Evolutionary conservation across 495 filamentous ascomycete species (phyloP).

Genomic region (Penicillium canescens): DNA sequence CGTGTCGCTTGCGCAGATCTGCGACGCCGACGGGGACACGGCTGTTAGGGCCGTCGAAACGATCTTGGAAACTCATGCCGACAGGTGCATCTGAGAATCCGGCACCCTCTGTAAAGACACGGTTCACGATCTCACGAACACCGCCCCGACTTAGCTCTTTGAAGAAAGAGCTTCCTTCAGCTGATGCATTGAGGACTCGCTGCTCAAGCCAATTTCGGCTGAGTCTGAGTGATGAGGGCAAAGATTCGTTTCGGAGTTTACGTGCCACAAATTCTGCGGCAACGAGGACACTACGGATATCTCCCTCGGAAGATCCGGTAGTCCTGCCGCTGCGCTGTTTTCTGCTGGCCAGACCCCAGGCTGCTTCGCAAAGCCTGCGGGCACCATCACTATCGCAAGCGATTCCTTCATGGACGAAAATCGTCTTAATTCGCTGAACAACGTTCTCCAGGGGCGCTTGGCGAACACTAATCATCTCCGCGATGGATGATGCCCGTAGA

Average conservation of each 20-base stretch:
- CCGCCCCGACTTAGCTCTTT: slow-evolving; percentile 78
- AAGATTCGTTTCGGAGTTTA: slow-evolving; percentile 61
- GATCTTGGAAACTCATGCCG: slow-evolving; percentile 32
- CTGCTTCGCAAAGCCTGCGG: slow-evolving; percentile 84
- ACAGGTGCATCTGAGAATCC: slow-evolving; percentile 68
- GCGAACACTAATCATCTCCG: slow-evolving; percentile 90
- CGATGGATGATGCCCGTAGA: slow-evolving; percentile 74
- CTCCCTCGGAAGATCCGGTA: slow-evolving; percentile 73
- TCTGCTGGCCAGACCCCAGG: slow-evolving; percentile 79
- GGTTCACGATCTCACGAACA: slow-evolving; percentile 77
- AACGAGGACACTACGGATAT: slow-evolving; percentile 90
- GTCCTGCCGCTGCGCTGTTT: slow-evolving; percentile 53
- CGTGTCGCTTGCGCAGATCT: slow-evolving; percentile 72
- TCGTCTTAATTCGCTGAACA: slow-evolving; percentile 73
- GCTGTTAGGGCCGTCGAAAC: slow-evolving; percentile 26
- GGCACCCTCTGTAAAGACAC: slow-evolving; percentile 83
- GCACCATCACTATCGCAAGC: slow-evolving; percentile 83
- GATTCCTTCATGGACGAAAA: slow-evolving; percentile 86
- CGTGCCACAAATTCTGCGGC: slow-evolving; percentile 93
- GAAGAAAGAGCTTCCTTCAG: slow-evolving; percentile 73
- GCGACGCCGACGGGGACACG: slow-evolving; percentile 57
- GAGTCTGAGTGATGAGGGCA: slow-evolving; percentile 43
- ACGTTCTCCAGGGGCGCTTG: slow-evolving; percentile 86
- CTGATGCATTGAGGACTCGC: slow-evolving; percentile 66
- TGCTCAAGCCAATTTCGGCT: slow-evolving; percentile 85